phyloP scores from a whole-genome alignment of 495 filamentous ascomycete species.

The Penicillium goetzii region DNA sequence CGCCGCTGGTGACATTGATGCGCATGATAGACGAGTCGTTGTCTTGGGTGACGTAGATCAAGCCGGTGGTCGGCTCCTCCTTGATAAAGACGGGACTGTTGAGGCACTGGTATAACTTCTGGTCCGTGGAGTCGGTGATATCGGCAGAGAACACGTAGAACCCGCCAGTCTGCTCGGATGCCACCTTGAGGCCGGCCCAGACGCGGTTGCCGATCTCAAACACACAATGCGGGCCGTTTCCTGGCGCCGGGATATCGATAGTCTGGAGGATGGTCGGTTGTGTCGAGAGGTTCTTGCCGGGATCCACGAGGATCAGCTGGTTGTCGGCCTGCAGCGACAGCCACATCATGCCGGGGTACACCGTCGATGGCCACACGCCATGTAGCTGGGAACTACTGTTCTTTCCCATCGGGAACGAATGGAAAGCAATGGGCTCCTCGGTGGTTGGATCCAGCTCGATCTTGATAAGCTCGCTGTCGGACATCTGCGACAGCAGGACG shows the following conservation, averaged over 20 bases:
- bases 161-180: conserved; percentile 23
- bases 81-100: conserved; percentile 32
- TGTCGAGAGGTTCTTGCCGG: conserved; percentile 22
- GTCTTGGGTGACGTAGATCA: conserved; percentile 32
- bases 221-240: conserved; percentile 30
- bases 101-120: conserved; percentile 24
- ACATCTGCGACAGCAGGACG: conserved; percentile 29
- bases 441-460: conserved; percentile 25
- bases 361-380: conserved; percentile 26
- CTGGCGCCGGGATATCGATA: conserved; percentile 24
- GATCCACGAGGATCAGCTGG: conserved; percentile 30
- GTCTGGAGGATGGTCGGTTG: conserved; percentile 20
- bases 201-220: conserved; percentile 33
- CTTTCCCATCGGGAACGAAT: conserved; percentile 27
- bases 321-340: conserved; percentile 28
- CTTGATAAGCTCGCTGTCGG: conserved; percentile 29
- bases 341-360: conserved; percentile 30
- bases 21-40: conserved; percentile 32
- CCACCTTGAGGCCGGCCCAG: conserved; percentile 32
- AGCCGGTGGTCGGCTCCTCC: conserved; percentile 28
- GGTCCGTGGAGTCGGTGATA: conserved; percentile 19
- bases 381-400: conserved; percentile 24
- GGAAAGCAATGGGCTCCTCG: conserved; percentile 27
- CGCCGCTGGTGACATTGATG: conserved; percentile 28
- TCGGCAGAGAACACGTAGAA: conserved; percentile 32